Evolutionary conservation across 2,329 filamentous ascomycete genomes (phyloP).

Genomic region (Diaporthe amygdali): DNA sequence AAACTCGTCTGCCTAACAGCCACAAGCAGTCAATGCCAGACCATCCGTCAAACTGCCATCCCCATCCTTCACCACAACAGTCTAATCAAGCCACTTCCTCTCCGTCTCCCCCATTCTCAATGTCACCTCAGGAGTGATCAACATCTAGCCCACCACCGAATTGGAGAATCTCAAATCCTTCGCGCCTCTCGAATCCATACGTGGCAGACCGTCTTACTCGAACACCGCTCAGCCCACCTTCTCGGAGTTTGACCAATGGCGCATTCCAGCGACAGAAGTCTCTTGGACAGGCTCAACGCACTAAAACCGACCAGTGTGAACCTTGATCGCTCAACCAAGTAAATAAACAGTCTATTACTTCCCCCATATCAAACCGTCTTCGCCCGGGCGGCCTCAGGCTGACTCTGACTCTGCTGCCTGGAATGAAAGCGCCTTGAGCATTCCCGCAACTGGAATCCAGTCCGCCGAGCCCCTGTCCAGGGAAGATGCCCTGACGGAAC

Average conservation of each 20-base stretch:
- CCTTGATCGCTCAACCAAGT: slow-evolving; percentile 45
- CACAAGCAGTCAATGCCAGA: neutral
- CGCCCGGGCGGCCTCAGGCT: slow-evolving; percentile 6
- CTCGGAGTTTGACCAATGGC: slow-evolving; percentile 15
- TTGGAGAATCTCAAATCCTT: neutral
- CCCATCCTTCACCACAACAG: neutral
- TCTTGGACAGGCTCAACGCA: slow-evolving; percentile 61
- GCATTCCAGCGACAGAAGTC: slow-evolving; percentile 44
- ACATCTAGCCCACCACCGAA: neutral
- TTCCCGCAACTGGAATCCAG: slow-evolving; percentile 44
- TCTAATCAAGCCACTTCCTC: no score
- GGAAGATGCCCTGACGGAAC: slow-evolving; percentile 57
- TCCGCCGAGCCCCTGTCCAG: slow-evolving; percentile 47
- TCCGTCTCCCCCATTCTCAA: neutral
- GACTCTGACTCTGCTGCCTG: slow-evolving; percentile 13
- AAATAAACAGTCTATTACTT: slow-evolving; percentile 31
- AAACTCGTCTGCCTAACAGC: neutral
- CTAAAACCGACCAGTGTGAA: slow-evolving; percentile 47
- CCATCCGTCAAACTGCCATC: neutral
- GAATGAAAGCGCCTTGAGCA: slow-evolving; percentile 28
- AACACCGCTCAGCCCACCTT: neutral
- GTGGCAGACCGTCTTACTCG: neutral
- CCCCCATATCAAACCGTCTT: neutral
- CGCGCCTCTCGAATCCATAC: neutral
- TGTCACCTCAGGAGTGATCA: neutral